A percentile compares a stretch with the other conserved stretches of the same genome.
Conservation (phyloP, 163 green algal genomes). For the Chlorella variabilis region DNA sequence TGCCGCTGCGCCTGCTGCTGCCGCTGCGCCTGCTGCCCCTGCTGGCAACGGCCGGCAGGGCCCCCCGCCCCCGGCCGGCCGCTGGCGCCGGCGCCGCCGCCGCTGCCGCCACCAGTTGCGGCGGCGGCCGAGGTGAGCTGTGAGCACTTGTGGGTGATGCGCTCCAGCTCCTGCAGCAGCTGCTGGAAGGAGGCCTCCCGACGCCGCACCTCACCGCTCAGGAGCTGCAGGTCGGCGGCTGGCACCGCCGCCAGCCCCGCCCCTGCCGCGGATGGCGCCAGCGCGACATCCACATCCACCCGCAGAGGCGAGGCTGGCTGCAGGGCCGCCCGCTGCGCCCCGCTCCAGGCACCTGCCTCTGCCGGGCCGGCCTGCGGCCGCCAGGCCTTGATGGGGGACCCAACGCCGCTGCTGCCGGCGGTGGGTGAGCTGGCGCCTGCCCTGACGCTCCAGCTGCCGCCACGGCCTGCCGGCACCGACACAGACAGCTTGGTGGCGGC, state of each 20-base stretch:
- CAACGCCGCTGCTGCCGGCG: not conserved
- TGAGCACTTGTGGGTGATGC: conserved; percentile 26
- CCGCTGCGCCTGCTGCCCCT: not conserved
- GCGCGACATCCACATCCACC: not conserved
- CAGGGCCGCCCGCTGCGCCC: not conserved
- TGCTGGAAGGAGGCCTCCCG: conserved; percentile 8
- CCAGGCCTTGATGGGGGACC: conserved; percentile 27
- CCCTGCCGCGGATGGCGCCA: not conserved
- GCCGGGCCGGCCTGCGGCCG: not conserved
- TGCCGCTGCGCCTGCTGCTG: not conserved
- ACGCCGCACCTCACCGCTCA: conserved; percentile 24
- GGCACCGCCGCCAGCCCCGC: not conserved
- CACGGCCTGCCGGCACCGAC: not conserved
- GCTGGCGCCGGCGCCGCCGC: not conserved
- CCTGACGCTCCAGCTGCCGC: not conserved
- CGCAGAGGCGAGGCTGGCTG: not conserved
- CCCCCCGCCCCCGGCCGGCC: not conserved
- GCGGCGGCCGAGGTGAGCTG: not conserved
- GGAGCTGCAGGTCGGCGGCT: not conserved
- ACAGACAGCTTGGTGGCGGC: conserved; percentile 12
- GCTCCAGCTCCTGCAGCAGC: conserved; percentile 32
- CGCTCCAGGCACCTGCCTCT: too few species aligned
- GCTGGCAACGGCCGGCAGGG: not conserved
- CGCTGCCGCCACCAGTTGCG: not conserved
- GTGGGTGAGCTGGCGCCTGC: not conserved